Percentiles rank a stretch among this genome's conserved stretches.
These are phyloP conservation scores for Suhomyces sp. DNA, from an alignment of 805 yeast genomes.

Conservation along the genomic window DNA sequence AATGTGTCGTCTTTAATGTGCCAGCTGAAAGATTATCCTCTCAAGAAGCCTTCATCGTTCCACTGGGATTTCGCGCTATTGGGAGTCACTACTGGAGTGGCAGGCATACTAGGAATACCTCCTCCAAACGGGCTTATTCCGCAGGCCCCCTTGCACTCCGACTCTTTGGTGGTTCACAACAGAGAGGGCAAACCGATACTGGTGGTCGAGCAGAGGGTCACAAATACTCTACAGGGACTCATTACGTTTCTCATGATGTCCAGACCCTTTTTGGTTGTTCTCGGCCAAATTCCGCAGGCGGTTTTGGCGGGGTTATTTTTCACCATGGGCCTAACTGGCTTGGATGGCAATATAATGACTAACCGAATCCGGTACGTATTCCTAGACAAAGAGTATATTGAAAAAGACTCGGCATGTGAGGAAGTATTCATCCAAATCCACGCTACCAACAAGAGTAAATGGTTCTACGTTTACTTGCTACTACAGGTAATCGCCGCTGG, in stretches of 20 bases:
- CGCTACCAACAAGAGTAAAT: slow-evolving; percentile 32
- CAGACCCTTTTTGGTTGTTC: slow-evolving; percentile 75
- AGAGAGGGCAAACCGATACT: slow-evolving; percentile 36
- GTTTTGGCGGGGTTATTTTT: slow-evolving; percentile 90
- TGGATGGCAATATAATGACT: slow-evolving; percentile 64
- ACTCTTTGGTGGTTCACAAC: slow-evolving; percentile 61
- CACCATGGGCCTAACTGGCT: slow-evolving; percentile 85
- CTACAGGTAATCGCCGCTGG: slow-evolving; percentile 67
- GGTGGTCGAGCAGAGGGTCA: slow-evolving; percentile 86
- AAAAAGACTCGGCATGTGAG: slow-evolving; percentile 36
- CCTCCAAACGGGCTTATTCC: slow-evolving; percentile 97
- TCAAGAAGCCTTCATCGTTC: slow-evolving; percentile 83
- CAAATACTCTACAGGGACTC: slow-evolving; percentile 82
- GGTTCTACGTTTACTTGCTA: slow-evolving; percentile 53
- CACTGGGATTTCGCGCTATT: slow-evolving; percentile 88
- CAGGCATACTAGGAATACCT: slow-evolving; percentile 88
- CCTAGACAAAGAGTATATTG: slow-evolving; percentile 48
- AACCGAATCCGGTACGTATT: slow-evolving; percentile 60
- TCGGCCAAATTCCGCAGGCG: slow-evolving; percentile 87
- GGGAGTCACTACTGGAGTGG: slow-evolving; percentile 81
- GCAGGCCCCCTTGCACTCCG: slow-evolving; percentile 93
- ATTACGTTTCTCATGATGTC: slow-evolving; percentile 85
- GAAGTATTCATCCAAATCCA: slow-evolving; percentile 30
- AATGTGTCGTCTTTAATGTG: slow-evolving; percentile 93
- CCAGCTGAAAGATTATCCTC: slow-evolving; percentile 76